Evolutionary conservation across 129 eudicot genomes (phyloP).

Genomic region (carrot (Daucus carota)): DH1_v3.0 NC_030384.2:48400501-48401000

Average conservation of each 20-base stretch:
- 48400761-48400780: not conserved
- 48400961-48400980: too few species aligned
- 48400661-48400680: not conserved
- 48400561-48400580: not conserved
- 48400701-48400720: not conserved
- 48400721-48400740: not conserved
- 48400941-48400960: too few species aligned
- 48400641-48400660: not conserved
- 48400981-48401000: too few species aligned
- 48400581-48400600: not conserved
- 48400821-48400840: constrained; percentile 57
- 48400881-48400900: constrained; percentile 92
- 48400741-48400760: not conserved
- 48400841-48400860: constrained; percentile 72
- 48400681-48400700: not conserved
- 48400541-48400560: too few species aligned
- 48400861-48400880: constrained; percentile 76
- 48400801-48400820: not conserved
- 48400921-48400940: too few species aligned
- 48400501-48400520: too few species aligned
- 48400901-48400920: constrained; percentile 83
- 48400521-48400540: too few species aligned
- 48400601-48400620: not conserved
- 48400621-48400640: not conserved
- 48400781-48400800: not conserved